Conservation (phyloP, 2,329 filamentous ascomycete species). For the Byssothecium circinans region DNA sequence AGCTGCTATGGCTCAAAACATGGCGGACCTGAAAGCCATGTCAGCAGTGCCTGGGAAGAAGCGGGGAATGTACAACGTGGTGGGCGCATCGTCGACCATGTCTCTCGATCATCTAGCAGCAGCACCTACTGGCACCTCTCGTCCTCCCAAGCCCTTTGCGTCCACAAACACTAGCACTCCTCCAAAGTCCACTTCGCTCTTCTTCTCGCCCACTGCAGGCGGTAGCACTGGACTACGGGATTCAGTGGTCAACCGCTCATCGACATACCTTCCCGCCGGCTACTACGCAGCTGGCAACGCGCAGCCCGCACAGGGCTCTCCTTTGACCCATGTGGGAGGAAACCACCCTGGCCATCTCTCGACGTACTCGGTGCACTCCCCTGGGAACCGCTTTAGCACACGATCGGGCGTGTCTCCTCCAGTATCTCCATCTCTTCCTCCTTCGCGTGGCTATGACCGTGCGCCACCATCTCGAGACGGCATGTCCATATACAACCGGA, state of each 20-base stretch:
- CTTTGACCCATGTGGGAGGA: constrained; percentile 49
- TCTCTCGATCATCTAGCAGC: constrained; percentile 56
- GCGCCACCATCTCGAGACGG: constrained; percentile 38
- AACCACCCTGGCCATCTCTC: constrained; percentile 33
- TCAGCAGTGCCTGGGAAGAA: constrained; percentile 46
- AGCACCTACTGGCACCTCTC: constrained; percentile 38
- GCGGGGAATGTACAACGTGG: constrained; percentile 47
- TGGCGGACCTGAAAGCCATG: constrained; percentile 68
- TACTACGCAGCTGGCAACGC: constrained; percentile 78
- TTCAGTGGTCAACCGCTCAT: constrained; percentile 63
- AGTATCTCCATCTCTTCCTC: constrained; percentile 38
- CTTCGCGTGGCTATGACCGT: constrained; percentile 40
- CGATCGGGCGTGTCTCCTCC: constrained; percentile 39
- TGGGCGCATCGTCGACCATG: constrained; percentile 55
- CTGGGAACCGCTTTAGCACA: constrained; percentile 39
- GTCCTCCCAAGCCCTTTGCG: constrained; percentile 33
- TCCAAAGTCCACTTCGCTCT: constrained; percentile 61
- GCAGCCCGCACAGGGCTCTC: constrained; percentile 46
- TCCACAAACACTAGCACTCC: constrained; percentile 23
- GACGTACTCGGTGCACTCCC: constrained; percentile 30
- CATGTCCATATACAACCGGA: constrained; percentile 38
- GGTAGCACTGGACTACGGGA: constrained; percentile 51
- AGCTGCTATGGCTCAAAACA: constrained; percentile 74
- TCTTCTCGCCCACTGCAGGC: constrained; percentile 91
- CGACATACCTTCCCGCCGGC: constrained; percentile 82